These are phyloP conservation scores for Cordyceps javanica DNA, from an alignment of 2,329 filamentous ascomycete genomes.

Conservation along the genomic window DNA sequence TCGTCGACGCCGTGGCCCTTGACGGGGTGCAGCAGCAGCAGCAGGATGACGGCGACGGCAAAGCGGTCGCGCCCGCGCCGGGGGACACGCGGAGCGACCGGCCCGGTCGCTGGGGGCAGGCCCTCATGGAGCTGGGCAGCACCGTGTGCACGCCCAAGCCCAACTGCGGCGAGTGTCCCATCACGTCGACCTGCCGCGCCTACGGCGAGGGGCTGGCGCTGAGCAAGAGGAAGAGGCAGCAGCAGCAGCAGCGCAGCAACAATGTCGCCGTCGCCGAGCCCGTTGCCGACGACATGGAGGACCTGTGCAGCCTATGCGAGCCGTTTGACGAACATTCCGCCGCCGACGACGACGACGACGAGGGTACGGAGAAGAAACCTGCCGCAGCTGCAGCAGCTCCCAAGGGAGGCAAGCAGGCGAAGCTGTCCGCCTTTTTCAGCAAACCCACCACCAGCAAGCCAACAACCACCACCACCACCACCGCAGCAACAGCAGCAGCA, in stretches of 20 bases:
- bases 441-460: not conserved
- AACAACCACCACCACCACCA: constrained; percentile 10
- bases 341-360: constrained; percentile 4
- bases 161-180: constrained; percentile 46
- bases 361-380: too few relatives aligned
- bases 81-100: constrained; percentile 36
- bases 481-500: too few relatives aligned
- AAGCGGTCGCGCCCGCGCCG: constrained; percentile 12
- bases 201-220: constrained; percentile 40
- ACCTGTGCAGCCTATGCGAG: constrained; percentile 43
- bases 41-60: too few relatives aligned
- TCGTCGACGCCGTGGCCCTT: constrained; percentile 45
- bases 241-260: too few relatives aligned
- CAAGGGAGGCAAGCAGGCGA: constrained; percentile 24
- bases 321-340: constrained; percentile 32
- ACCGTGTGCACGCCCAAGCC: constrained; percentile 56
- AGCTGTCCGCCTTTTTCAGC: constrained; percentile 31
- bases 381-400: not conserved
- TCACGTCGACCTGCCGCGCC: constrained; percentile 44
- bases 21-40: too few relatives aligned
- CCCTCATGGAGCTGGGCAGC: constrained; percentile 59
- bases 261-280: too few relatives aligned
- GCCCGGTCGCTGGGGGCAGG: constrained; percentile 58
- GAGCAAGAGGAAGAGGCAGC: constrained; percentile 17
- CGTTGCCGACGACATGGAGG: constrained; percentile 40